Evolutionary conservation across 495 filamentous ascomycete genomes (phyloP).

Genomic region (Mytilinidion resinicola): DNA sequence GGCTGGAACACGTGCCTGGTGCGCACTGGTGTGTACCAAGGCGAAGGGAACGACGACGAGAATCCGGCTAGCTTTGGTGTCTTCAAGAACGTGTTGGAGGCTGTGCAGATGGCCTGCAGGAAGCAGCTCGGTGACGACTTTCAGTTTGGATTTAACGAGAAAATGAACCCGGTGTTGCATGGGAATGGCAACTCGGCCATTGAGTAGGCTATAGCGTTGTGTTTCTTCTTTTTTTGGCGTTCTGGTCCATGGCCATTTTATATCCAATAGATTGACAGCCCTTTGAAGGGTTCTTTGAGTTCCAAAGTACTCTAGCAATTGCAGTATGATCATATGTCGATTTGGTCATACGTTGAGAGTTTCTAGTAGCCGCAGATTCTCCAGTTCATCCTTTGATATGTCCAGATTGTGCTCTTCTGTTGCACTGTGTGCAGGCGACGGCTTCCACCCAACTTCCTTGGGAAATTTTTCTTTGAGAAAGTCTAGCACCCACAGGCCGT

Average conservation of each 20-base stretch:
- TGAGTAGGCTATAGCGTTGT: conserved; percentile 36
- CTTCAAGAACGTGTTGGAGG: conserved; percentile 33
- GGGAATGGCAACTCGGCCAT: conserved; percentile 49
- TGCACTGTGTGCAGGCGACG: background rate
- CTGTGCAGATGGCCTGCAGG: conserved; percentile 29
- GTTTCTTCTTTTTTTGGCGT: background rate
- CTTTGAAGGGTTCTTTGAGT: background rate
- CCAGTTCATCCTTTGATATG: background rate
- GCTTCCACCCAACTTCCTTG: conserved; percentile 9
- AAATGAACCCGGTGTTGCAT: conserved; percentile 59
- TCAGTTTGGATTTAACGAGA: conserved; percentile 33
- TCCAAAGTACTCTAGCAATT: background rate
- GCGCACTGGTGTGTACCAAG: conserved; percentile 56
- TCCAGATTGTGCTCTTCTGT: background rate
- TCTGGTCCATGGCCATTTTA: background rate
- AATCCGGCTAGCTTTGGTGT: conserved; percentile 36
- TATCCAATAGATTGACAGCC: background rate
- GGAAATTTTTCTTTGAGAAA: conserved; percentile 21
- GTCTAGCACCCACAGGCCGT: conserved; percentile 16
- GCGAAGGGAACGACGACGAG: conserved; percentile 36
- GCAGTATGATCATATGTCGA: background rate
- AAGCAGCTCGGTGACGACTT: conserved; percentile 34
- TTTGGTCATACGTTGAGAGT: background rate
- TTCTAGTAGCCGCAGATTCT: conserved; percentile 2
- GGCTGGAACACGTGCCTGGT: conserved; percentile 73